A percentile compares a stretch with the other conserved stretches of the same genome.
phyloP scores from a whole-genome alignment of 345 rosid species.

The Hibiscus tridactylites region DNA sequence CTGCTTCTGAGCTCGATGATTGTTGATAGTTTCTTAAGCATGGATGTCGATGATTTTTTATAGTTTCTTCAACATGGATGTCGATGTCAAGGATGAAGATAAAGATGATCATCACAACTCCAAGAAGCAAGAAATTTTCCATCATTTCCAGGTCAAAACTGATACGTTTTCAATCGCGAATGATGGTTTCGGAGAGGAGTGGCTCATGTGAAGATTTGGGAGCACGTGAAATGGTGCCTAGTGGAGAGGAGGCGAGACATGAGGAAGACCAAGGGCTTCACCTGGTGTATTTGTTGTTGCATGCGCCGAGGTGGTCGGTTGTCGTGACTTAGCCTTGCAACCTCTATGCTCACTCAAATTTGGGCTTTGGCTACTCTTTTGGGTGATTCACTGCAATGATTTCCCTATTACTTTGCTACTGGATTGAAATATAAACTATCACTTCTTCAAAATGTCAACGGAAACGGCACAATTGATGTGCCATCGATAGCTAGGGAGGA shows the following conservation, averaged over 20 bases:
- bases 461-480: constrained; percentile 26
- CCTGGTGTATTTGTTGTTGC: constrained; percentile 50
- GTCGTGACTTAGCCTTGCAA: constrained; percentile 40
- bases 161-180: constrained; percentile 11
- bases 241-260: constrained; percentile 21
- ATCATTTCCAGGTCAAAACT: constrained; percentile 7
- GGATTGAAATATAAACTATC: constrained; percentile 42
- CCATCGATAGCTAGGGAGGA: constrained; percentile 28
- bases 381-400: constrained; percentile 52
- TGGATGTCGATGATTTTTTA: constrained; percentile 32
- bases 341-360: constrained; percentile 38
- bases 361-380: constrained; percentile 31
- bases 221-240: constrained; percentile 8
- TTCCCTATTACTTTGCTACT: constrained; percentile 40
- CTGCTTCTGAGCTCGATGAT: constrained; percentile 45
- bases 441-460: constrained; percentile 32
- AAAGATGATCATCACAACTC: constrained; percentile 5
- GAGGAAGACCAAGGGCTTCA: constrained; percentile 57
- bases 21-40: constrained; percentile 52
- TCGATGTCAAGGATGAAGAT: background rate
- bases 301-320: constrained; percentile 63
- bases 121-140: background rate
- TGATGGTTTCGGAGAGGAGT: constrained; percentile 14
- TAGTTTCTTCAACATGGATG: constrained; percentile 42
- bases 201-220: constrained; percentile 14